These are phyloP conservation scores for Plasmodium relictum DNA, from an alignment of 169 alveolate species.

Conservation along the genomic window DNA sequence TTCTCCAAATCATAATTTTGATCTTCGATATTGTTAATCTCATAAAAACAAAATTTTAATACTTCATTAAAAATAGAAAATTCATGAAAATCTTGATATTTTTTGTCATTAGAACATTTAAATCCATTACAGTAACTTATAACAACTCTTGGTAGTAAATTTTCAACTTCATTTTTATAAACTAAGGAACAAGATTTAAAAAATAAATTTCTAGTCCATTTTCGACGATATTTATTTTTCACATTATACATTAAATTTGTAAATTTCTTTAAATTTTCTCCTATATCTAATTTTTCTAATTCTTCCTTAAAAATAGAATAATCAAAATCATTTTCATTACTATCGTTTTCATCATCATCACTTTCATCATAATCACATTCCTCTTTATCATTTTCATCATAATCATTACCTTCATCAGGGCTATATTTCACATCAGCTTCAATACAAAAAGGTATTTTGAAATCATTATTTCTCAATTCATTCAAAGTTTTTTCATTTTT, in stretches of 20 bases:
- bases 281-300: slow-evolving; percentile 42
- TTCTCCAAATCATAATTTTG: slow-evolving; percentile 22
- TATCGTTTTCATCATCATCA: slow-evolving; percentile 1
- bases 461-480: slow-evolving; percentile 21
- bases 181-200: slow-evolving; percentile 64
- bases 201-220: slow-evolving; percentile 65
- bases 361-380: background rate
- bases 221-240: slow-evolving; percentile 59
- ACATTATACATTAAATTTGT: slow-evolving; percentile 74
- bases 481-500: slow-evolving; percentile 66
- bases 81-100: slow-evolving; percentile 42
- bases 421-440: slow-evolving; percentile 57
- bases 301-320: slow-evolving; percentile 52
- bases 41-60: slow-evolving; percentile 36
- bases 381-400: slow-evolving; percentile 15
- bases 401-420: slow-evolving; percentile 45
- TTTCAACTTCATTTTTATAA: slow-evolving; percentile 63
- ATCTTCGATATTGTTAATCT: slow-evolving; percentile 64
- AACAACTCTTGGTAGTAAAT: slow-evolving; percentile 59
- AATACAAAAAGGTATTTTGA: slow-evolving; percentile 52
- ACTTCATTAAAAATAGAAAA: slow-evolving; percentile 39
- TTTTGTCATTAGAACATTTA: slow-evolving; percentile 27
- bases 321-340: slow-evolving; percentile 40
- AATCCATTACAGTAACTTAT: slow-evolving; percentile 65
- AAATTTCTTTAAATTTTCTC: slow-evolving; percentile 42